These are phyloP conservation scores for Grosmannia huntii DNA, from an alignment of 2,329 filamentous ascomycete genomes.

Conservation along the genomic window DNA sequence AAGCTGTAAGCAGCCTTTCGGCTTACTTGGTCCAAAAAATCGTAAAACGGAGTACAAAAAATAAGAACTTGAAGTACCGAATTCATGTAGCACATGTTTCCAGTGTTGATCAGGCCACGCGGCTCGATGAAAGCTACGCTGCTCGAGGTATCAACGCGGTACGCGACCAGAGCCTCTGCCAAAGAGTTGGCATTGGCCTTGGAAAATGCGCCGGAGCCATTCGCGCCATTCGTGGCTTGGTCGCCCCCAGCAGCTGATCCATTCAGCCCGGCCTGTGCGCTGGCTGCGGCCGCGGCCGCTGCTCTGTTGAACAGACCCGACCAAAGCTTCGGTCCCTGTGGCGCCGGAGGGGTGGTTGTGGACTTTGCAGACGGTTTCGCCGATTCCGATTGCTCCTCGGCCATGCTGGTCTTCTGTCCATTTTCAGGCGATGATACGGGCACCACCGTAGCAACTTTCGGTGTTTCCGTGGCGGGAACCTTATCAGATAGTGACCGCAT, in stretches of 20 bases:
- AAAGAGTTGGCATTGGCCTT: slow-evolving; percentile 45
- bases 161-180: slow-evolving; percentile 63
- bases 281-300: slow-evolving; percentile 13
- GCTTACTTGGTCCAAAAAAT: slow-evolving; percentile 78
- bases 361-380: slow-evolving; percentile 10
- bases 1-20: slow-evolving; percentile 79
- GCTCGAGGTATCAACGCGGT: slow-evolving; percentile 50
- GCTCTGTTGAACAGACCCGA: slow-evolving; percentile 22
- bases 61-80: slow-evolving; percentile 93
- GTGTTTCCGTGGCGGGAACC: not conserved
- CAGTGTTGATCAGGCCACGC: slow-evolving; percentile 86
- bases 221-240: slow-evolving; percentile 13
- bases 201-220: slow-evolving; percentile 23
- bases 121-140: slow-evolving; percentile 81
- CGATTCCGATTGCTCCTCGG: slow-evolving; percentile 15
- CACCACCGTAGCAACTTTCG: not conserved
- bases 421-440: not conserved
- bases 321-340: slow-evolving; percentile 23
- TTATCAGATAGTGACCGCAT: slow-evolving; percentile 13
- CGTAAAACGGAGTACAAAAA: slow-evolving; percentile 88
- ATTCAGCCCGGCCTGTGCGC: slow-evolving; percentile 13
- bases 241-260: slow-evolving; percentile 13
- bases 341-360: not conserved
- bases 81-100: slow-evolving; percentile 99
- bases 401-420: slow-evolving; percentile 1